Conservation (phyloP, 2,329 filamentous ascomycete genomes). For the Coniochaeta sp. region DNA sequence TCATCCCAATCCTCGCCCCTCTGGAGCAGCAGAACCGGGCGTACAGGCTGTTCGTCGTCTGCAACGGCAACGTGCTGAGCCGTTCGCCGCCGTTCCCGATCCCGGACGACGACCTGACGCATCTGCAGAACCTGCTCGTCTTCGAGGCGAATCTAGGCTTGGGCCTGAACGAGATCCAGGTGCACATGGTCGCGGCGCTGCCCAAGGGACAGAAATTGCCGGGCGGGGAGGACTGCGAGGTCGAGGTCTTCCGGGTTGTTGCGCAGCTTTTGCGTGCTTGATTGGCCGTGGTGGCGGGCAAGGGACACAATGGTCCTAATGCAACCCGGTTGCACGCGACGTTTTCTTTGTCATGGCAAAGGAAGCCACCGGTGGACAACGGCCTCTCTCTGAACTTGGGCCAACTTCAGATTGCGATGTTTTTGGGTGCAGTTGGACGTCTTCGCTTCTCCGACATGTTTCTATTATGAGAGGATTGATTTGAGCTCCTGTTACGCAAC, state of each 20-base stretch:
- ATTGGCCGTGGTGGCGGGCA: neutral
- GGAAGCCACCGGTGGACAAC: neutral
- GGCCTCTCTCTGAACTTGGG: no score
- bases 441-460: neutral
- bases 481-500: neutral
- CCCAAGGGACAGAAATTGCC: slow-evolving; percentile 49
- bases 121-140: slow-evolving; percentile 43
- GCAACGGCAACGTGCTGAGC: slow-evolving; percentile 59
- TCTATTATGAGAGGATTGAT: neutral
- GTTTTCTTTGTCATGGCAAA: neutral
- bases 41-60: slow-evolving; percentile 68
- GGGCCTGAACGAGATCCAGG: slow-evolving; percentile 71
- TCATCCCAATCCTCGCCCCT: slow-evolving; percentile 59
- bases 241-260: slow-evolving; percentile 73
- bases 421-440: neutral
- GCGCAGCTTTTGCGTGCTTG: slow-evolving; percentile 53
- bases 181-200: slow-evolving; percentile 69
- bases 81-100: slow-evolving; percentile 35
- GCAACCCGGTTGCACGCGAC: no score
- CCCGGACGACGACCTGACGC: slow-evolving; percentile 46
- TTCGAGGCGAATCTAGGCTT: slow-evolving; percentile 68
- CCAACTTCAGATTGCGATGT: neutral
- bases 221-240: slow-evolving; percentile 58
- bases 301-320: no score
- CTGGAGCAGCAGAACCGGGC: slow-evolving; percentile 57